Percentiles rank a stretch among this genome's conserved stretches.
Evolutionary conservation across 495 filamentous ascomycete genomes (phyloP).

Genomic region (Aspergillus bridgeri): DNA sequence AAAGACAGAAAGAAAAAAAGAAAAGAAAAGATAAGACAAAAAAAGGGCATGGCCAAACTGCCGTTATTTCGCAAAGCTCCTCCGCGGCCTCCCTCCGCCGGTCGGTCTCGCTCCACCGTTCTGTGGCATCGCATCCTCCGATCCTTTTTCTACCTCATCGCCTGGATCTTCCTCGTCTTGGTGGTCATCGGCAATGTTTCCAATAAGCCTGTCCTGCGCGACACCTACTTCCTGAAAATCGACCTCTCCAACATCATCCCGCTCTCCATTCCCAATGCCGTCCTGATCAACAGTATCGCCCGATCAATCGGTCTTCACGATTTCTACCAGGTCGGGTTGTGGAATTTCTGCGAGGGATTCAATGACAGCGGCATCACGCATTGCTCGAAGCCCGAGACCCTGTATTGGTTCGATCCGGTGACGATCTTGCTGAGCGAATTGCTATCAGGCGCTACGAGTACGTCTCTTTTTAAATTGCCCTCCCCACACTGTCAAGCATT

Average conservation of each 20-base stretch:
- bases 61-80: slow-evolving; percentile 31
- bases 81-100: slow-evolving; percentile 25
- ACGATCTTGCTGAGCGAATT: slow-evolving; percentile 73
- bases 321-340: slow-evolving; percentile 90
- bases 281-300: slow-evolving; percentile 83
- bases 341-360: slow-evolving; percentile 88
- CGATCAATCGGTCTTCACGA: slow-evolving; percentile 84
- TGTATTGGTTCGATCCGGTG: slow-evolving; percentile 92
- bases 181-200: slow-evolving; percentile 72
- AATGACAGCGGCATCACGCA: slow-evolving; percentile 64
- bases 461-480: slow-evolving; percentile 19
- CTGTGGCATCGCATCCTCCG: slow-evolving; percentile 49
- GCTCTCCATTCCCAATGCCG: slow-evolving; percentile 65
- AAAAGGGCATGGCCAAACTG: slow-evolving; percentile 25
- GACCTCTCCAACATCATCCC: slow-evolving; percentile 84
- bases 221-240: slow-evolving; percentile 79
- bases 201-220: slow-evolving; percentile 53
- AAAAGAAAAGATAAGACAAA: background rate
- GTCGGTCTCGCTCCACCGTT: slow-evolving; percentile 30
- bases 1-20: too few relatives aligned
- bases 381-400: slow-evolving; percentile 62
- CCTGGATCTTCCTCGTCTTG: slow-evolving; percentile 72
- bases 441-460: slow-evolving; percentile 74
- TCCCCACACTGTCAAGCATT: background rate
- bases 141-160: slow-evolving; percentile 65